Percentiles rank a stretch among this genome's conserved stretches.
Conservation (phyloP, 2,329 filamentous ascomycete genomes). For the Colletotrichum godetiae region DNA sequence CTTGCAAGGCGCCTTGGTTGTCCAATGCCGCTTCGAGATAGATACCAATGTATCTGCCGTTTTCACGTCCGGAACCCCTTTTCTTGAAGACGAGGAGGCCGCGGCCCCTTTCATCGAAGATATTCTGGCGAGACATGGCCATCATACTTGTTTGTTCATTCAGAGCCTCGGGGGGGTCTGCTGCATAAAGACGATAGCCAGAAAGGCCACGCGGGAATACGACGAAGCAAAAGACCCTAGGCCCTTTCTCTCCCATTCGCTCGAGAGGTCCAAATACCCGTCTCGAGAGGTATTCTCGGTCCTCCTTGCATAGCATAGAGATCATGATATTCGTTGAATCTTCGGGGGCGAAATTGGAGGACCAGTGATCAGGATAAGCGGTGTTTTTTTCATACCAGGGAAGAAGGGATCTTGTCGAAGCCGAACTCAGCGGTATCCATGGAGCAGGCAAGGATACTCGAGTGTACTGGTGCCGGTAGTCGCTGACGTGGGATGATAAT, state of each 20-base stretch:
- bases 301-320: background rate
- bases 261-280: background rate
- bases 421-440: background rate
- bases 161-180: background rate
- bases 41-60: background rate
- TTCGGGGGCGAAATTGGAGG: background rate
- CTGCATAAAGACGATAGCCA: background rate
- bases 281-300: background rate
- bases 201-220: background rate
- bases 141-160: background rate
- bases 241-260: background rate
- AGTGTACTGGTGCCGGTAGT: constrained; percentile 2
- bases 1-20: background rate
- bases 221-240: background rate
- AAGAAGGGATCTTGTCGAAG: background rate
- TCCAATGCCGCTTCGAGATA: constrained; percentile 6
- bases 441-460: background rate
- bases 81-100: background rate
- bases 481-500: constrained; percentile 2
- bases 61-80: background rate
- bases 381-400: background rate
- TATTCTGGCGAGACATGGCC: background rate
- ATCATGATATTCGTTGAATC: background rate
- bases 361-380: background rate
- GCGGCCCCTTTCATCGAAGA: background rate